Base-by-base conservation (phyloP, 345 rosid species). In the Cardamine resedifolia region DNA sequence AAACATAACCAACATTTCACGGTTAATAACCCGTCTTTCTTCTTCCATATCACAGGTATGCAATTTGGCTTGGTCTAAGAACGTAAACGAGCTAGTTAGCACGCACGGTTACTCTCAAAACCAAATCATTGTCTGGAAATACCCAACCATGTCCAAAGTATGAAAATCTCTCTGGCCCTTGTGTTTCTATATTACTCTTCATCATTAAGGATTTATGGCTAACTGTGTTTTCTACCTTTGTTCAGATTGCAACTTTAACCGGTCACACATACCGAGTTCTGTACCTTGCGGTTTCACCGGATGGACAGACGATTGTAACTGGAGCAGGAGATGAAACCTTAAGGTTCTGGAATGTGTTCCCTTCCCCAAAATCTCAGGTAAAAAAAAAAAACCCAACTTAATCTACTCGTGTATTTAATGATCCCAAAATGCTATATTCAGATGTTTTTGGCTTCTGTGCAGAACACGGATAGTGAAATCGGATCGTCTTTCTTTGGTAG, bases 311-410 rank as follows among this genome's bases (percentile, higher is more conserved):
- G 4, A 95, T 95, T 27, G 99, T 92, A 67, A 95, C 99, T 0
- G 99, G 99, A 80, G 98, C 99, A 49, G 99, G 99, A 64, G 98
- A 95, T 74, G 99, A 95, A 77, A 95, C 99, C 5, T 85, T 91
- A 52, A 81, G 98, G 80, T 95, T 95, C 81, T 95, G 99, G 99
- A 91, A 88, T 20, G 98, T 95, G 50, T 95, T 95, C 75, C 99
- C 98, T 23, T 90, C 96, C 71, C 96, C 92, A 0, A 95, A 91
- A 80, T 91, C 94, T 62, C 97, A 88, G 96, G 98, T 88, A 76
- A 66, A 20, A 20, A 12, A 7, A 0, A 0, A 10, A 10, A n/a
- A n/a, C n/a, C n/a, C 26, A 70, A 24, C 34, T 47, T 18, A 44
- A 33, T 55, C 5, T 31, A 20, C 14, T 31, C 10, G 2, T 21